Conservation (phyloP, 768 basidiomycete genomes). For the Agrocybe pediades region DNA sequence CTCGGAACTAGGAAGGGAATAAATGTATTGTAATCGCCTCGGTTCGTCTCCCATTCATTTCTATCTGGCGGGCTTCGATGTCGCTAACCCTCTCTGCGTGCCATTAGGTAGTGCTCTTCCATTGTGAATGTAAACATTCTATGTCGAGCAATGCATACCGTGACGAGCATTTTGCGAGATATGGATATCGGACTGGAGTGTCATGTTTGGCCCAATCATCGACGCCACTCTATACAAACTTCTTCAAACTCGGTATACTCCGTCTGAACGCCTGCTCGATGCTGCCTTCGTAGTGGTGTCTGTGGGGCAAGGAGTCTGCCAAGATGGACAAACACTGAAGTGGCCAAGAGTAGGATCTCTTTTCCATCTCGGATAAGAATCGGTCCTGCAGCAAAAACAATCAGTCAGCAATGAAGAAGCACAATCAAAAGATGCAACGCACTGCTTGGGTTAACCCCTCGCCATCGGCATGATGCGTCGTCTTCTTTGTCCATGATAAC, state of each 20-base stretch:
- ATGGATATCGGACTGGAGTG: too few relatives aligned
- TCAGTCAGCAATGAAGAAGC: constrained; percentile 4
- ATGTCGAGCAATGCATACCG: too few relatives aligned
- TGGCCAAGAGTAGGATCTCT: constrained; percentile 32
- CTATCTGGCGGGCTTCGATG: too few relatives aligned
- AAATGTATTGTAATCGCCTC: too few relatives aligned
- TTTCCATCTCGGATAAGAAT: constrained; percentile 37
- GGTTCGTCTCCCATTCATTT: too few relatives aligned
- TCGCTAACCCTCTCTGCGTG: too few relatives aligned
- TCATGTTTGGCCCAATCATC: not conserved
- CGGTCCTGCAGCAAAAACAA: constrained; percentile 22
- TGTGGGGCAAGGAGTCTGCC: constrained; percentile 32
- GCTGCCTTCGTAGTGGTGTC: constrained; percentile 28
- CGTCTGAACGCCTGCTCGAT: constrained; percentile 33
- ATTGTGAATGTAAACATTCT: too few relatives aligned
- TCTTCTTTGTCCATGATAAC: constrained; percentile 1
- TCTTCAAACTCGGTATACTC: constrained; percentile 32
- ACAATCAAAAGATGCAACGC: constrained; percentile 8
- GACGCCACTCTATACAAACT: constrained; percentile 10
- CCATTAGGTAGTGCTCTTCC: too few relatives aligned
- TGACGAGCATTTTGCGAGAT: too few relatives aligned
- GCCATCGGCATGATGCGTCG: constrained; percentile 7
- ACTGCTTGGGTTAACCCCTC: constrained; percentile 31
- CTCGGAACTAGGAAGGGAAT: not conserved
- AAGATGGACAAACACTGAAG: constrained; percentile 33